Percentiles rank a stretch among this genome's conserved stretches.
These are phyloP conservation scores for Wickerhamiella alocasiicola DNA, from an alignment of 805 yeast genomes.

Conservation along the genomic window DNA sequence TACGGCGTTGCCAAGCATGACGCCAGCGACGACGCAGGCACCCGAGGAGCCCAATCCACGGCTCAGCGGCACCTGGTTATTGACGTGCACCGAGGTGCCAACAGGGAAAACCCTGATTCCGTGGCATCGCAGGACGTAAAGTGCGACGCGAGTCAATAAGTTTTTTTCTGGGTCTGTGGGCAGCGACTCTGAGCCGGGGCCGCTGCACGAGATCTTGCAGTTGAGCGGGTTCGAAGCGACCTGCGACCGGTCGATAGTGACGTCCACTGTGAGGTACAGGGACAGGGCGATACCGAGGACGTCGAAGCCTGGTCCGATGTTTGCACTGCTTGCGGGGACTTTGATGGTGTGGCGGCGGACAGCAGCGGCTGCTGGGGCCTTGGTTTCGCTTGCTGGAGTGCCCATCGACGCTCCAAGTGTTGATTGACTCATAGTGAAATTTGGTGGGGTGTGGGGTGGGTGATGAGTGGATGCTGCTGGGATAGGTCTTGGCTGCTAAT, in stretches of 20 bases:
- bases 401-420: too few species aligned
- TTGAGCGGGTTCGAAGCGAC: slow-evolving; percentile 37
- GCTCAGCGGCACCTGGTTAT: slow-evolving; percentile 90
- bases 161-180: slow-evolving; percentile 70
- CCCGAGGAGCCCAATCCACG: slow-evolving; percentile 97
- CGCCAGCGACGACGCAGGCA: slow-evolving; percentile 97
- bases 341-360: slow-evolving; percentile 19
- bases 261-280: slow-evolving; percentile 57
- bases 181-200: slow-evolving; percentile 68
- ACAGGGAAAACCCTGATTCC: slow-evolving; percentile 62
- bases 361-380: background rate
- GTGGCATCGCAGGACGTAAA: slow-evolving; percentile 80
- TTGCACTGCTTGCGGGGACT: slow-evolving; percentile 93
- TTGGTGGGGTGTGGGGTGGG: too few species aligned
- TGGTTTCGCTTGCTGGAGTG: background rate
- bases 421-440: too few species aligned
- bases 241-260: slow-evolving; percentile 43
- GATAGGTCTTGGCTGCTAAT: too few species aligned
- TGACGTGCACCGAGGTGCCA: slow-evolving; percentile 70
- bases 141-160: slow-evolving; percentile 82
- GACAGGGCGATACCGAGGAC: slow-evolving; percentile 86
- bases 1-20: slow-evolving; percentile 72
- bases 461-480: too few species aligned
- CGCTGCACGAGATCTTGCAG: slow-evolving; percentile 57
- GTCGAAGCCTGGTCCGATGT: slow-evolving; percentile 97